Evolutionary conservation across 768 basidiomycete species (phyloP).

Genomic region (Mycena polygramma): DNA sequence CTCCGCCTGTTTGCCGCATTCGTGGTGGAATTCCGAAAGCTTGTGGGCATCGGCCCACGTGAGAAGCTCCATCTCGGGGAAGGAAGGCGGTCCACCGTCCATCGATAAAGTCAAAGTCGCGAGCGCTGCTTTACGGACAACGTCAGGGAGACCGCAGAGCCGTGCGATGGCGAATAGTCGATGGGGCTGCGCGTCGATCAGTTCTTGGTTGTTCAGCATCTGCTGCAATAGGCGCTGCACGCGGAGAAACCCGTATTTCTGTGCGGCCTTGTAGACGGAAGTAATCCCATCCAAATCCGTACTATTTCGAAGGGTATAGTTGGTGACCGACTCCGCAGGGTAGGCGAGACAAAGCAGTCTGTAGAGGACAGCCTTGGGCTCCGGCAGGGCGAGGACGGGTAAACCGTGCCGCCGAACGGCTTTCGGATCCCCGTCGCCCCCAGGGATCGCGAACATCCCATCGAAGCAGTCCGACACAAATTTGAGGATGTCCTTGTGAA

Average conservation of each 20-base stretch:
- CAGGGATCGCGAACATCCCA: constrained; percentile 2
- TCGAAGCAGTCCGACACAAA: constrained; percentile 9
- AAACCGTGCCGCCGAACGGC: background rate
- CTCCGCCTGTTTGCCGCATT: too few species aligned
- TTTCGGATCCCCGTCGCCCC: background rate
- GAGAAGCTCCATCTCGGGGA: constrained; percentile 21
- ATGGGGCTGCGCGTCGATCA: constrained; percentile 5
- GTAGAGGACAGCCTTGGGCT: background rate
- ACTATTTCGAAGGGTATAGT: too few species aligned
- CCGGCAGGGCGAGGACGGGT: background rate
- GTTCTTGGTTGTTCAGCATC: background rate
- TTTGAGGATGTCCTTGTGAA: constrained; percentile 21
- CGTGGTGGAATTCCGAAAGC: background rate
- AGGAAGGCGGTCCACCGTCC: background rate
- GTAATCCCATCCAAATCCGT: too few species aligned
- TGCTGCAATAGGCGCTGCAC: background rate
- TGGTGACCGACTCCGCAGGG: background rate
- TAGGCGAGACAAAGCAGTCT: constrained; percentile 11
- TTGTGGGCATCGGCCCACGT: background rate
- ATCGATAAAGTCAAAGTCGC: background rate
- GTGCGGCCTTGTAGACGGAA: constrained; percentile 1
- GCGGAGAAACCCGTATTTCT: constrained; percentile 21
- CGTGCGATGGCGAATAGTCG: constrained; percentile 16
- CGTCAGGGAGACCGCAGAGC: background rate
- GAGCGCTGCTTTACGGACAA: constrained; percentile 14